Percentiles rank a stretch among this genome's conserved stretches.
Conservation (phyloP, 1,284 basidiomycete genomes). For the Chalciporus sp. region DNA sequence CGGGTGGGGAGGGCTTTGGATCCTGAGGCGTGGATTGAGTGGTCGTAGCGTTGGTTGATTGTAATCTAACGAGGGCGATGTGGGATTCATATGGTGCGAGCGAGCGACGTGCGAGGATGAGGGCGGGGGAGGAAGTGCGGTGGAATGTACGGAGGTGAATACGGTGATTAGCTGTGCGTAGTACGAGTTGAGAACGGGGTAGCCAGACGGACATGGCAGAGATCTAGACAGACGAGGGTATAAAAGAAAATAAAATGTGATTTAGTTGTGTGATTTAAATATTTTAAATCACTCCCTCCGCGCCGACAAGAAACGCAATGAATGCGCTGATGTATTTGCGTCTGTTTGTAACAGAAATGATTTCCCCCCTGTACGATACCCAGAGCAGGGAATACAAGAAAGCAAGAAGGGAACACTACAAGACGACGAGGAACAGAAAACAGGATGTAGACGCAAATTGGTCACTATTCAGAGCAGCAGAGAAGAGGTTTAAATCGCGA, state of each 20-base stretch:
- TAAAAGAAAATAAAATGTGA: slow-evolving; percentile 4
- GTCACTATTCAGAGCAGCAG: slow-evolving; percentile 72
- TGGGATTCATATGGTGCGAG: slow-evolving; percentile 19
- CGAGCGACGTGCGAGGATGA: slow-evolving; percentile 14
- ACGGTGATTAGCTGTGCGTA: slow-evolving; percentile 41
- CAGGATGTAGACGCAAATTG: slow-evolving; percentile 50
- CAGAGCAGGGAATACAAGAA: slow-evolving; percentile 62
- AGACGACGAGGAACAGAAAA: slow-evolving; percentile 58
- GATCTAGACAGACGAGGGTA: background rate
- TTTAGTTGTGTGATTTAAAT: too few species aligned
- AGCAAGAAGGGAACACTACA: slow-evolving; percentile 57
- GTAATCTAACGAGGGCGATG: background rate
- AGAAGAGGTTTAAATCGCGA: slow-evolving; percentile 75
- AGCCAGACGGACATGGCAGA: slow-evolving; percentile 64
- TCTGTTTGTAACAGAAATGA: slow-evolving; percentile 30
- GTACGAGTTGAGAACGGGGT: slow-evolving; percentile 51
- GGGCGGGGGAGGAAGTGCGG: slow-evolving; percentile 20
- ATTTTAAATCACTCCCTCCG: background rate
- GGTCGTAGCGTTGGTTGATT: slow-evolving; percentile 6
- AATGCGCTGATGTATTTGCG: too few species aligned
- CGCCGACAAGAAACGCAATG: background rate
- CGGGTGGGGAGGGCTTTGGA: slow-evolving; percentile 50
- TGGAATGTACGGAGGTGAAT: slow-evolving; percentile 14
- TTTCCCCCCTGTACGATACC: slow-evolving; percentile 38
- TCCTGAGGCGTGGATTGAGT: slow-evolving; percentile 32